phyloP scores from a whole-genome alignment of 345 rosid species.

The Eucalyptus erythrocorys region DNA sequence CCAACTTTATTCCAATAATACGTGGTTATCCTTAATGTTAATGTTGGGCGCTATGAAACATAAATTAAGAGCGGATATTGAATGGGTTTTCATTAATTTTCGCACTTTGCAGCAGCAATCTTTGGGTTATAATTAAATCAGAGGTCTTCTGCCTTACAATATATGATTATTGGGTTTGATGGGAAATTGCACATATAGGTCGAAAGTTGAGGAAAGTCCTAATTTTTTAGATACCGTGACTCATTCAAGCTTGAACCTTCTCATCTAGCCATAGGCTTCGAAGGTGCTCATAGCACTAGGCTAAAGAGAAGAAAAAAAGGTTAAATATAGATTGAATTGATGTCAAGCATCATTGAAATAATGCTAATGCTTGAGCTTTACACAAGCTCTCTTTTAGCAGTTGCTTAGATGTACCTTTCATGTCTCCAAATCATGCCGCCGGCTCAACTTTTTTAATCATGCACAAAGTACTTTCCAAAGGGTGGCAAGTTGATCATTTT shows the following conservation, averaged over 20 bases:
- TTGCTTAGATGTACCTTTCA: conserved; percentile 12
- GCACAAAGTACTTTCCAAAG: neutral
- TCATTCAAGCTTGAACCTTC: neutral
- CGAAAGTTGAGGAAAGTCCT: neutral
- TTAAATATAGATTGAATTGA: neutral
- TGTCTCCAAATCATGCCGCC: neutral
- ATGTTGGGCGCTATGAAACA: neutral
- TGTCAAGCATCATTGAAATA: neutral
- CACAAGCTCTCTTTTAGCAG: neutral
- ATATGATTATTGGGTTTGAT: neutral
- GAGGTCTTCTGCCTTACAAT: neutral
- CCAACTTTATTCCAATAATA: neutral
- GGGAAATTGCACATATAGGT: neutral
- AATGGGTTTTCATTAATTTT: neutral
- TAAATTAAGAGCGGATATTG: neutral
- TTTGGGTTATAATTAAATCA: neutral
- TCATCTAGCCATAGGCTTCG: neutral
- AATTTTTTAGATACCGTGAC: neutral
- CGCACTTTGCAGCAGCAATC: neutral
- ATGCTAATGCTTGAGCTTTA: neutral
- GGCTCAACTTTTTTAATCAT: neutral
- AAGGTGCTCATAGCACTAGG: neutral
- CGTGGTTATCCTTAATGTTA: neutral
- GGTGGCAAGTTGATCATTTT: neutral
- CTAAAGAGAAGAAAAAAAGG: neutral